phyloP scores from a whole-genome alignment of 2,329 filamentous ascomycete species.

The Calonectria hongkongensis region DNA sequence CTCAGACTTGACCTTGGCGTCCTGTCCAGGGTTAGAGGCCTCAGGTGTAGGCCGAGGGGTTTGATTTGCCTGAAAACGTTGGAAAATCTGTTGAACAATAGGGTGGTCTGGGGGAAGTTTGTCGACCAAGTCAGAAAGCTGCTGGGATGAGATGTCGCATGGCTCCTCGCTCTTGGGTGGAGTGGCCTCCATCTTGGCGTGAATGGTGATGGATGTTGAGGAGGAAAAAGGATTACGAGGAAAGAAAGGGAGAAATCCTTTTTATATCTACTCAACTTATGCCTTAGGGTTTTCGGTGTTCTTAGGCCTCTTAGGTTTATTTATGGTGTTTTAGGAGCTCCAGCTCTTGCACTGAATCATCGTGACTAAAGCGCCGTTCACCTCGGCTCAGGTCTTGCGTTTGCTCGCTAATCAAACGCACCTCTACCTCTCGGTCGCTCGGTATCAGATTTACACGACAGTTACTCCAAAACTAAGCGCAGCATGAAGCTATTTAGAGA shows the following conservation, averaged over 20 bases:
- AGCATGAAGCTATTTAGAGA: too few species aligned
- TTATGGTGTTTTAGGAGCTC: too few species aligned
- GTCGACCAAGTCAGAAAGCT: neutral
- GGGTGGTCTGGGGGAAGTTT: neutral
- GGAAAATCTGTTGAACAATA: neutral
- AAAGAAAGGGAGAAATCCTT: neutral
- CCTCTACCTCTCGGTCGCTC: too few species aligned
- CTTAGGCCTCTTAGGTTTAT: too few species aligned
- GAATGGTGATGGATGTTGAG: neutral
- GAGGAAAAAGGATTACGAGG: neutral
- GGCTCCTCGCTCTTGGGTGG: slow-evolving; percentile 6
- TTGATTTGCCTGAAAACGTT: neutral
- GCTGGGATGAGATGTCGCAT: too few species aligned
- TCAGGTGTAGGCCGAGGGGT: neutral
- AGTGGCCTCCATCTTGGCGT: neutral
- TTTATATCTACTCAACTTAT: neutral
- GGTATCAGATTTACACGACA: too few species aligned
- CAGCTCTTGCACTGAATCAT: slow-evolving; percentile 3
- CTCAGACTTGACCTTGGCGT: neutral
- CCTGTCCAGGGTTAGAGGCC: neutral
- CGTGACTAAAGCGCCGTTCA: neutral
- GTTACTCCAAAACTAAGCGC: too few species aligned
- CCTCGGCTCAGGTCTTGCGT: neutral
- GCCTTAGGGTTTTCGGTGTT: neutral
- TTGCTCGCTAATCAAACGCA: neutral